Conservation (phyloP, 2,329 filamentous ascomycete genomes). For the Cladobotryum mycophilum region DNA sequence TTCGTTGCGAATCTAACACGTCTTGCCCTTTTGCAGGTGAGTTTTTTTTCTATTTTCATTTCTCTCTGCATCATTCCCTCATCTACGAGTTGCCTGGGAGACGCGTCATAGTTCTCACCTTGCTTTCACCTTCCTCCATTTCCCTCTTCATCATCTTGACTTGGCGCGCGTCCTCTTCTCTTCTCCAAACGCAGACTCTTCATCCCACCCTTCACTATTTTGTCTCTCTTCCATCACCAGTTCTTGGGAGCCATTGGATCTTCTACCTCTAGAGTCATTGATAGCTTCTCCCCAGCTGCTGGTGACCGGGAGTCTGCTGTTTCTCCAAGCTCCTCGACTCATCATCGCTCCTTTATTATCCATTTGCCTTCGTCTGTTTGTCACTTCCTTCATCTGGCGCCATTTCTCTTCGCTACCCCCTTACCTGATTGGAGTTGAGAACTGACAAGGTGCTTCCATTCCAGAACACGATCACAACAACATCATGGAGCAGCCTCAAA, state of each 20-base stretch:
- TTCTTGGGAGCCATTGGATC: not conserved
- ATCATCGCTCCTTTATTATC: no score
- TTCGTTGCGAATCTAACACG: no score
- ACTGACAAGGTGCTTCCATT: not conserved
- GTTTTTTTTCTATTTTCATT: no score
- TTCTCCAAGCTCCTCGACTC: no score
- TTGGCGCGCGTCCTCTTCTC: not conserved
- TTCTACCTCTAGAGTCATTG: not conserved
- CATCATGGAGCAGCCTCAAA: conserved; percentile 11
- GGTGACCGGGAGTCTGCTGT: no score
- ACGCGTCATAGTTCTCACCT: not conserved
- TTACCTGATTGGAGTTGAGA: not conserved
- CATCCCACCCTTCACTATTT: not conserved
- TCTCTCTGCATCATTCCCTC: no score
- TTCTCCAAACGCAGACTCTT: not conserved
- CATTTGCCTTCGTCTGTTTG: no score
- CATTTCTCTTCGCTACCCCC: not conserved
- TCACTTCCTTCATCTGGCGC: not conserved
- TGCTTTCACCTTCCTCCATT: not conserved
- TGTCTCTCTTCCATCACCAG: not conserved
- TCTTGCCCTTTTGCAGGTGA: no score
- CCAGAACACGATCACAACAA: not conserved
- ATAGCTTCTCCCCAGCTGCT: no score
- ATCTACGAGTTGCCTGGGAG: no score
- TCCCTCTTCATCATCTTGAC: not conserved